These are phyloP conservation scores for Lycium ferocissimum DNA, from an alignment of 257 asterid species.

Conservation along the genomic window DNA sequence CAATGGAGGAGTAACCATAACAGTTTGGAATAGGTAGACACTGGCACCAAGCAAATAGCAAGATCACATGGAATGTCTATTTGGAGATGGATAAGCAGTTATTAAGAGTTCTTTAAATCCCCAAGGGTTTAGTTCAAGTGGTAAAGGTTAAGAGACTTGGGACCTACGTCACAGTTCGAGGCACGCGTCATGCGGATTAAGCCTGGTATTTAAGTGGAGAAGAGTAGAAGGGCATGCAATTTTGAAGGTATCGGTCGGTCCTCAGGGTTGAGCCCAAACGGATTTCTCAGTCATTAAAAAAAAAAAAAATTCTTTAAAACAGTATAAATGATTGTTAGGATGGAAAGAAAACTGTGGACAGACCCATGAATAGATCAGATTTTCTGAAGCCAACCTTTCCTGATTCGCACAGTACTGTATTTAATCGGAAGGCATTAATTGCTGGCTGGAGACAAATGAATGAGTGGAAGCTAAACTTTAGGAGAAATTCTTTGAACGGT, in stretches of 20 bases:
- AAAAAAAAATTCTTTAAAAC: neutral
- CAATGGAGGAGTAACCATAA: neutral
- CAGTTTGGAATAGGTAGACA: neutral
- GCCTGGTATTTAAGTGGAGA: neutral
- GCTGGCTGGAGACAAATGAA: neutral
- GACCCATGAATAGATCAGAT: neutral
- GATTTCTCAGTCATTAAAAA: neutral
- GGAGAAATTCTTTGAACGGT: slow-evolving; percentile 1
- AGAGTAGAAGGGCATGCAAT: neutral
- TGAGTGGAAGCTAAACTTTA: neutral
- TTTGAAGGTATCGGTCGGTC: neutral
- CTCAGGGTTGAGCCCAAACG: neutral
- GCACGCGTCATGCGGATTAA: neutral
- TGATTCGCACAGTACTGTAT: neutral
- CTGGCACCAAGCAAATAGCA: neutral
- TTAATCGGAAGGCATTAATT: neutral
- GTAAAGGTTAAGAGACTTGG: neutral
- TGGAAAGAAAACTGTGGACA: neutral
- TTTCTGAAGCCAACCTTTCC: neutral
- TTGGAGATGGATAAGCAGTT: neutral
- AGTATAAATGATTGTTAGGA: neutral
- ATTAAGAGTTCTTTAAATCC: neutral
- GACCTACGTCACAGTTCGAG: neutral
- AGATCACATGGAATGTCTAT: neutral
- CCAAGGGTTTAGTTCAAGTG: neutral